Evolutionary conservation across 305 asterid genomes (phyloP).

Genomic region (Stenogyne calaminthoides): DNA sequence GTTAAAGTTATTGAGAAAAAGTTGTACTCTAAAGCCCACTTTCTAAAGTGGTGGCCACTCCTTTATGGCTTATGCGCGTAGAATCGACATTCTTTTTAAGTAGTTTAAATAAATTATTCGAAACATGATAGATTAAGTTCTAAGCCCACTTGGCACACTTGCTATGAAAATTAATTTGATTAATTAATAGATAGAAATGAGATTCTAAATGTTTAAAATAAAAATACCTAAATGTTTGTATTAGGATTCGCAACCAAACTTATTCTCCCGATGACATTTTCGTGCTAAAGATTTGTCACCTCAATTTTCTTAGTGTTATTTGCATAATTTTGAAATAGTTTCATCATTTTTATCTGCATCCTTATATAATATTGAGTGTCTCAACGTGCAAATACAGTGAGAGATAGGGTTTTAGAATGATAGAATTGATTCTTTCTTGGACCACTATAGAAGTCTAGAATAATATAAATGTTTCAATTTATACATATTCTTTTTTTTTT

Average conservation of each 20-base stretch:
- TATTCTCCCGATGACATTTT: too few relatives aligned
- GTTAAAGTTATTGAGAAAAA: conserved; percentile 11
- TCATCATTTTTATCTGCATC: background rate
- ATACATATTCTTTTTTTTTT: background rate
- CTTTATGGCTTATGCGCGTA: conserved; percentile 22
- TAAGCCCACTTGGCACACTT: conserved; percentile 24
- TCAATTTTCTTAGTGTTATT: background rate
- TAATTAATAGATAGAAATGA: background rate
- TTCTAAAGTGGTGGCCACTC: conserved; percentile 18
- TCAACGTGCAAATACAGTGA: conserved; percentile 5
- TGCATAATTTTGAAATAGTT: background rate
- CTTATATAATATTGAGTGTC: background rate
- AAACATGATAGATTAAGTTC: background rate
- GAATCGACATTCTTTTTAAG: conserved; percentile 12
- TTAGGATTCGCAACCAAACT: background rate
- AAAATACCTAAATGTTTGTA: background rate
- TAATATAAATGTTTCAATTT: background rate
- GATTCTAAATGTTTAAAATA: background rate
- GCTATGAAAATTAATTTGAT: background rate
- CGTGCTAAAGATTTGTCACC: background rate
- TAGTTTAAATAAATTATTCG: background rate
- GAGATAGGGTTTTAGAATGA: background rate
- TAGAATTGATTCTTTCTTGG: conserved; percentile 25
- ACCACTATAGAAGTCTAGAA: conserved; percentile 2
- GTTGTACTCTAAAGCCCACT: conserved; percentile 14